Conservation (phyloP, 371 early-diverging fungal species). For the Mucor racemosus region DNA sequence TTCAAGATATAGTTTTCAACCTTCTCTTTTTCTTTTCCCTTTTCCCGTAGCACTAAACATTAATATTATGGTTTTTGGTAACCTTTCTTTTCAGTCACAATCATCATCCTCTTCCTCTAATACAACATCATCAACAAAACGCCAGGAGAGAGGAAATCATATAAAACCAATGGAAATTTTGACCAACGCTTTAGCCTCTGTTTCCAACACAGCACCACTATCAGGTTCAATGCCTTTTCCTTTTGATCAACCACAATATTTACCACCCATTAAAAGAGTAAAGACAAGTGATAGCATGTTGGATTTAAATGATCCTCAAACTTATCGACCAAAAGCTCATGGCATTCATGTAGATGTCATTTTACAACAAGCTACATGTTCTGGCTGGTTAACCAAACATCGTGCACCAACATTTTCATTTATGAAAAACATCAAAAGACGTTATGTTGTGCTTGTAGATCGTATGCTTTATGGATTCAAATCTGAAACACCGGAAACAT, state of each 20-base stretch:
- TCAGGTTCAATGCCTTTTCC: slow-evolving; percentile 15
- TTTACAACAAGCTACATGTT: slow-evolving; percentile 28
- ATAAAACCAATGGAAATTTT: slow-evolving; percentile 6
- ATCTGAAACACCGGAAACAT: slow-evolving; percentile 28
- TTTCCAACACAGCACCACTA: slow-evolving; percentile 8
- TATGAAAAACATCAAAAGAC: slow-evolving; percentile 32
- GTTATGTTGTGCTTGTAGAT: slow-evolving; percentile 41
- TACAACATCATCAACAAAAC: not conserved
- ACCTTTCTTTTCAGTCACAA: slow-evolving; percentile 4
- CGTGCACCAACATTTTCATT: slow-evolving; percentile 42
- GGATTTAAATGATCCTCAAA: slow-evolving; percentile 15
- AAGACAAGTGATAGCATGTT: not conserved
- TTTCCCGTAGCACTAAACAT: slow-evolving; percentile 6
- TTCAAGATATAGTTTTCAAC: not conserved
- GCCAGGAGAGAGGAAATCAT: not conserved
- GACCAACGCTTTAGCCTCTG: slow-evolving; percentile 2
- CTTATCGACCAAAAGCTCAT: slow-evolving; percentile 12
- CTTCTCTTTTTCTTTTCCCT: not conserved
- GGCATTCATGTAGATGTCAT: slow-evolving; percentile 18
- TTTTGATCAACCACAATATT: not conserved
- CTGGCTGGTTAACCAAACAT: slow-evolving; percentile 44
- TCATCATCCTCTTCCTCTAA: not conserved
- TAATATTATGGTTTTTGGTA: slow-evolving; percentile 5
- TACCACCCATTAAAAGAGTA: not conserved
- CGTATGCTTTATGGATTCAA: slow-evolving; percentile 44